Percentiles rank a stretch among this genome's conserved stretches.
phyloP scores from a whole-genome alignment of 331 rosid genomes.

The Quercus tomentella region DNA sequence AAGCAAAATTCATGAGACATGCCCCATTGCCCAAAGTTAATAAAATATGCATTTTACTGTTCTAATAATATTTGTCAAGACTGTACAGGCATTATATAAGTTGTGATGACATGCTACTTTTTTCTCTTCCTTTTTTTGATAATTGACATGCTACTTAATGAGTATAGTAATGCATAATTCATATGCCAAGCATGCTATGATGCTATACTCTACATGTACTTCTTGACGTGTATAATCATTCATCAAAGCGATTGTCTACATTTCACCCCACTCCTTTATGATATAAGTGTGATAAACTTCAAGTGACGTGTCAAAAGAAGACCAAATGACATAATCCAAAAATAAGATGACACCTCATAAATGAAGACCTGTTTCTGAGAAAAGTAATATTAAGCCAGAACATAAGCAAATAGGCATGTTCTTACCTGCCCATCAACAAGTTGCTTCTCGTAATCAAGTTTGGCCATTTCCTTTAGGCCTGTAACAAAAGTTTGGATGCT shows the following conservation, averaged over 20 bases:
- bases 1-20: background rate
- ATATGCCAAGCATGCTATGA: background rate
- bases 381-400: background rate
- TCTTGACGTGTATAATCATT: background rate
- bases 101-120: background rate
- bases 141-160: background rate
- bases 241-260: background rate
- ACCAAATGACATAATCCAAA: background rate
- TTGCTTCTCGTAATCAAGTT: slow-evolving; percentile 73
- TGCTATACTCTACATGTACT: background rate
- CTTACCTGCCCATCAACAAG: slow-evolving; percentile 72
- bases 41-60: background rate
- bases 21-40: background rate
- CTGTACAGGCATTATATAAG: background rate
- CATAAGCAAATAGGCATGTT: slow-evolving; percentile 3
- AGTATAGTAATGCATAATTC: slow-evolving; percentile 6
- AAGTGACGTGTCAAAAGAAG: background rate
- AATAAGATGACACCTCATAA: background rate
- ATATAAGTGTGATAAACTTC: background rate
- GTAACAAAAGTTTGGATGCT: slow-evolving; percentile 85
- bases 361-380: background rate
- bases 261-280: background rate
- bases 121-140: too few relatives aligned
- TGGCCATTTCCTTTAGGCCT: slow-evolving; percentile 89
- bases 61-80: background rate